Evolutionary conservation across 1,284 basidiomycete genomes (phyloP).

Genomic region (Peniophora sp.): DNA sequence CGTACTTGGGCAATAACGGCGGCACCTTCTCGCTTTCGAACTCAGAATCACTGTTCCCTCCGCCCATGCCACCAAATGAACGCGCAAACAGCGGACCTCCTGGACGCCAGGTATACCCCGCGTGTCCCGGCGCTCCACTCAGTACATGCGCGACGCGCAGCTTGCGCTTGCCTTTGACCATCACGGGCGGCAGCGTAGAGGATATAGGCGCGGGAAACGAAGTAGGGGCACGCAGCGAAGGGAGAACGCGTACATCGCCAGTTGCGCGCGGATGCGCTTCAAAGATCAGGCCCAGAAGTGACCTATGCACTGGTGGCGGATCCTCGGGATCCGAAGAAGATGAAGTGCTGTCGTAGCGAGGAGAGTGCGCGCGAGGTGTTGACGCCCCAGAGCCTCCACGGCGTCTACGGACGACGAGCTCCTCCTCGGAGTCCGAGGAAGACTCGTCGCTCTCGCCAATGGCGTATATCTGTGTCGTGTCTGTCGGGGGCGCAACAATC

Average conservation of each 20-base stretch:
- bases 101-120: slow-evolving; percentile 16
- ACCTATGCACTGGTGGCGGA: neutral
- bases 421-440: slow-evolving; percentile 8
- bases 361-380: slow-evolving; percentile 4
- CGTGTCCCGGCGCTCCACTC: slow-evolving; percentile 15
- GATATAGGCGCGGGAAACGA: slow-evolving; percentile 3
- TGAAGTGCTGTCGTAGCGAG: slow-evolving; percentile 1
- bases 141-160: slow-evolving; percentile 12
- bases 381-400: slow-evolving; percentile 7
- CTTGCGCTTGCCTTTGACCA: slow-evolving; percentile 6
- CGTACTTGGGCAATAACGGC: neutral
- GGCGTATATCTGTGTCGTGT: slow-evolving; percentile 1
- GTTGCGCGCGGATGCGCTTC: slow-evolving; percentile 4
- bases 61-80: slow-evolving; percentile 12
- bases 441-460: slow-evolving; percentile 16
- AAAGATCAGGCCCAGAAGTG: slow-evolving; percentile 9
- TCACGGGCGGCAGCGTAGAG: slow-evolving; percentile 7
- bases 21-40: neutral
- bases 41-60: neutral
- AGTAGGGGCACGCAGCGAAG: neutral
- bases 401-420: slow-evolving; percentile 5
- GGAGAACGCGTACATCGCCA: neutral
- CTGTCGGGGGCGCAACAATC: slow-evolving; percentile 7
- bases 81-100: slow-evolving; percentile 20
- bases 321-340: slow-evolving; percentile 2